These are phyloP conservation scores for Fennellomyces sp. DNA, from an alignment of 371 early-diverging fungal genomes.

Conservation along the genomic window DNA sequence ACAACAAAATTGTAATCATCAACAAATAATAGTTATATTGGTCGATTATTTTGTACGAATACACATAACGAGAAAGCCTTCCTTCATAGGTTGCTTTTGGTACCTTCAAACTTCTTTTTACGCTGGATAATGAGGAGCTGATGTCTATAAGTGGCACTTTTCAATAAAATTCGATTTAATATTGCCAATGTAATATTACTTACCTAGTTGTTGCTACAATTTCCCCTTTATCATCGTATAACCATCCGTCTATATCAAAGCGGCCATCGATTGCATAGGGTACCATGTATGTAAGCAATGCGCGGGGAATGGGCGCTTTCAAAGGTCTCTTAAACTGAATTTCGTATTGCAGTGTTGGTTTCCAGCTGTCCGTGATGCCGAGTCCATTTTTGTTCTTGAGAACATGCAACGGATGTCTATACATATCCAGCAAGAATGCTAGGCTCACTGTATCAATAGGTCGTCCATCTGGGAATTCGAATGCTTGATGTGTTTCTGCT, in stretches of 20 bases:
- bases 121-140: not conserved
- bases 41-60: too few species aligned
- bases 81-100: not conserved
- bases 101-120: not conserved
- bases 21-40: not conserved
- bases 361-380: not conserved
- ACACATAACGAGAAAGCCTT: too few species aligned
- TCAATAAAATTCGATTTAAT: too few species aligned
- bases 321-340: not conserved
- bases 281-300: not conserved
- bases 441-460: not conserved
- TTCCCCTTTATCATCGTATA: not conserved
- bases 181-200: too few species aligned
- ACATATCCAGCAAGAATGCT: not conserved
- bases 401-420: not conserved
- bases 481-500: not conserved
- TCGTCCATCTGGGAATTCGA: not conserved
- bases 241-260: not conserved
- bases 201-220: not conserved
- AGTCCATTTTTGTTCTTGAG: not conserved
- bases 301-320: not conserved
- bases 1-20: too few species aligned
- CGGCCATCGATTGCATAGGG: not conserved
- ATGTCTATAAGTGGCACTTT: too few species aligned
- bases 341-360: not conserved